Percentiles rank a stretch among this genome's conserved stretches.
Conservation (phyloP, 805 yeast genomes). For the Myxozyma melibiosi region DNA sequence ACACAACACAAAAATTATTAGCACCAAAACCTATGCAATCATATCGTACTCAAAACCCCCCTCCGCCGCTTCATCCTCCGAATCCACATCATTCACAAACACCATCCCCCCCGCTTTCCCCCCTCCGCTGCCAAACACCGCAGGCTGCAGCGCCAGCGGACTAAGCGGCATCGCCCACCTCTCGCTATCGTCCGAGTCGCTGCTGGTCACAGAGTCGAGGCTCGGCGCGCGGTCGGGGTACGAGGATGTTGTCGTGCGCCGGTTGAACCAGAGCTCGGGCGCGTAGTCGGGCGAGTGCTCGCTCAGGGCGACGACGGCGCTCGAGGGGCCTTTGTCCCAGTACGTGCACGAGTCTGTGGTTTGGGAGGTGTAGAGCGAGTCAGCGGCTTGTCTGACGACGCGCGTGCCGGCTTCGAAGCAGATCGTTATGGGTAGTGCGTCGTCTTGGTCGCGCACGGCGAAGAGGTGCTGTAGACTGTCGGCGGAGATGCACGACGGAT, state of each 20-base stretch:
- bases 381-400: background rate
- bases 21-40: background rate
- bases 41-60: conserved; percentile 5
- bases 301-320: background rate
- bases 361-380: background rate
- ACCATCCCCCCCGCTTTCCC: no score
- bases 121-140: no score
- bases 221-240: background rate
- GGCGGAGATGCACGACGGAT: conserved; percentile 6
- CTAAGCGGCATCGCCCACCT: no score
- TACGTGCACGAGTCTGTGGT: background rate
- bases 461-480: background rate
- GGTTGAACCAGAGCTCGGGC: background rate
- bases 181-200: background rate
- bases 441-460: conserved; percentile 4
- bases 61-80: conserved; percentile 11
- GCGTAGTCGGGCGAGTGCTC: background rate
- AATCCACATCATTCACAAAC: background rate
- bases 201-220: background rate
- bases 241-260: background rate
- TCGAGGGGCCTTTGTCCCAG: background rate
- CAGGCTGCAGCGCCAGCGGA: no score
- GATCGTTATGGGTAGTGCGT: conserved; percentile 3
- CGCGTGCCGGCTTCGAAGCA: conserved; percentile 8
- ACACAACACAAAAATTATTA: background rate